Evolutionary conservation across 2,329 filamentous ascomycete genomes (phyloP).

Genomic region (Gnomoniopsis sp.): DNA sequence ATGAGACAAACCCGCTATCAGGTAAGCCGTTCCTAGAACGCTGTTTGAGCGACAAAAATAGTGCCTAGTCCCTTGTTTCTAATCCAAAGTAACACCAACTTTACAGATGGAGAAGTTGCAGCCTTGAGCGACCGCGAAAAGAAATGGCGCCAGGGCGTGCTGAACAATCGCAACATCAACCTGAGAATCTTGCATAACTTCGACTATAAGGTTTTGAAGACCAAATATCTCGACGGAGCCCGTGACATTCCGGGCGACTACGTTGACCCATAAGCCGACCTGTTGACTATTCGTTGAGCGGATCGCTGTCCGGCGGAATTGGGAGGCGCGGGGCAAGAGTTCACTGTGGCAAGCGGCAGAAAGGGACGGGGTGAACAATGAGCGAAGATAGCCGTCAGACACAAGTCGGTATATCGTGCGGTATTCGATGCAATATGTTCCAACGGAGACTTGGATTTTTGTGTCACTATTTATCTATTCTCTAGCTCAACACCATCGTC

Average conservation of each 20-base stretch:
- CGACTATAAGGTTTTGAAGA: conserved; percentile 28
- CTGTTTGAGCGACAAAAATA: too few species aligned
- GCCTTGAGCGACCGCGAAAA: conserved; percentile 27
- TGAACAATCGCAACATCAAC: conserved; percentile 32
- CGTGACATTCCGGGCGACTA: conserved; percentile 30
- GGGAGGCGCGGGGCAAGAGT: background rate
- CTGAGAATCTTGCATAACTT: conserved; percentile 36
- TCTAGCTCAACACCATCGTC: conserved; percentile 27
- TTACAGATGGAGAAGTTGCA: conserved; percentile 30
- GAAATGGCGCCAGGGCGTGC: conserved; percentile 18
- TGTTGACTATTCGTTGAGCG: background rate
- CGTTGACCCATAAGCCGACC: conserved; percentile 30
- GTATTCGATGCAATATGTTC: background rate
- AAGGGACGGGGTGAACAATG: too few species aligned
- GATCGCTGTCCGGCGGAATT: too few species aligned
- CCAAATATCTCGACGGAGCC: conserved; percentile 26
- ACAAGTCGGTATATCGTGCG: background rate
- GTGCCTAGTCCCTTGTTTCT: background rate
- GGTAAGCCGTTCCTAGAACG: too few species aligned
- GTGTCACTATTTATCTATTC: conserved; percentile 5
- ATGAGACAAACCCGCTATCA: conserved; percentile 26
- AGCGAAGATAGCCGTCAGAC: too few species aligned
- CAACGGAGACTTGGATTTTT: background rate
- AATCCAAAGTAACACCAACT: background rate
- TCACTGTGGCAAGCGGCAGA: too few species aligned